Evolutionary conservation across 257 asterid genomes (phyloP), one percentile per base, ranked within the genome.

Genomic region (Echium plantagineum): DNA sequence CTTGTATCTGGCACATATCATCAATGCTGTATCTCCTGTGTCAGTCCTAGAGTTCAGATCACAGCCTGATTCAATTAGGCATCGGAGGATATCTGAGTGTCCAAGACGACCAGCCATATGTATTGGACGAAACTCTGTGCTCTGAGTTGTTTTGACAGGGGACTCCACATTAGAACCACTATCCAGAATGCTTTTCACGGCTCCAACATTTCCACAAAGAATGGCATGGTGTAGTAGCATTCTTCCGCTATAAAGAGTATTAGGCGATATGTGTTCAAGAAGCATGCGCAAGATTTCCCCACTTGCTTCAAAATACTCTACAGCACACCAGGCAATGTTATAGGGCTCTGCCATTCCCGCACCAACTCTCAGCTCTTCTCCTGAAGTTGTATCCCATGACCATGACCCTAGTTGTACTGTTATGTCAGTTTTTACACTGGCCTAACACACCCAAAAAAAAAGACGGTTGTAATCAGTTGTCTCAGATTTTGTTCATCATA

Each of bases 341-440:
- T 82, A 85, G 66, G 94, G 87, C 69, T 87, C 91, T 22, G 89
- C 91, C 30, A 87, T 72, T 49, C 94, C 94, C 48, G 91, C 94
- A 63, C 94, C 96, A 19, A 87, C 96, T 63, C 91, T 79, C 46
- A 69, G 69, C 78, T 85, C 96, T 71, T 87, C 96, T n/a, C 91
- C 94, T 47, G 89, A 69, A 69, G 81, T 78, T 58, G 73, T 68
- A 74, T 87, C 95, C 95, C 94, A 87, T 57, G 86, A 87, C 95
- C 95, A 84, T 63, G 90, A 90, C 60, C 96, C 94, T 42, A 87
- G 84, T 46, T 68, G 84, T 61, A 79, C 89, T 66, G 75, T 66
- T 70, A 70, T 71, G 70, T 85, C 89, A 59, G 81, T 78, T 75
- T 68, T 76, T 54, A 73, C 84, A 56, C 94, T 89, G 32, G 80